Percentiles rank a stretch among this genome's conserved stretches.
These are phyloP conservation scores for Cyclostephanos tholiformis DNA, from an alignment of 108 stramenopile species.

Conservation along the genomic window DNA sequence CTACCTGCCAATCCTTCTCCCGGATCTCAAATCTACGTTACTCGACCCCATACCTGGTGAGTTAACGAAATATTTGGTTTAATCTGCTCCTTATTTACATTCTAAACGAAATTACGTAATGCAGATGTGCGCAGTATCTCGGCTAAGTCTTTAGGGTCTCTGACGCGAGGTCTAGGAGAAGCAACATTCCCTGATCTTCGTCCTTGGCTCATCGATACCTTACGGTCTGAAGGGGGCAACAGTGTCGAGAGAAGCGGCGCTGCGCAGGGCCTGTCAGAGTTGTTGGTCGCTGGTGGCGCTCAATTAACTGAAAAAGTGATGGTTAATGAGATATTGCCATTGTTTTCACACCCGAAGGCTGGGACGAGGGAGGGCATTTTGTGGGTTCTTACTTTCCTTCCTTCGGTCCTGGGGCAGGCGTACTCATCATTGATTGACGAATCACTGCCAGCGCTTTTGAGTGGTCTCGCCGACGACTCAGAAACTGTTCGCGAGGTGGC, in stretches of 20 bases:
- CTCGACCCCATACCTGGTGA: slow-evolving; percentile 96
- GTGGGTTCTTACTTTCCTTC: slow-evolving; percentile 99
- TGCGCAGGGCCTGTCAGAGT: slow-evolving; percentile 95
- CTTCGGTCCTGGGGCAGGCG: slow-evolving; percentile 84
- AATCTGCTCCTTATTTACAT: neutral
- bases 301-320: slow-evolving; percentile 72
- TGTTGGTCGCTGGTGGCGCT: slow-evolving; percentile 84
- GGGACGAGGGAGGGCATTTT: slow-evolving; percentile 97
- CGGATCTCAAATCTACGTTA: slow-evolving; percentile 88
- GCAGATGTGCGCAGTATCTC: slow-evolving; percentile 65
- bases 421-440: slow-evolving; percentile 85
- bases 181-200: slow-evolving; percentile 88
- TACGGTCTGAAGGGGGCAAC: slow-evolving; percentile 72
- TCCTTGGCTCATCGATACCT: slow-evolving; percentile 92
- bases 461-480: slow-evolving; percentile 95
- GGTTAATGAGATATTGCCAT: slow-evolving; percentile 88
- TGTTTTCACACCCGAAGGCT: slow-evolving; percentile 83
- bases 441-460: slow-evolving; percentile 91
- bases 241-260: slow-evolving; percentile 97
- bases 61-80: neutral
- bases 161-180: slow-evolving; percentile 94
- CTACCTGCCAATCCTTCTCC: slow-evolving; percentile 90
- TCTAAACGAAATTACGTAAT: neutral
- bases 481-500: slow-evolving; percentile 95
- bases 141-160: slow-evolving; percentile 92